Base-by-base conservation (phyloP, 2,329 filamentous ascomycete genomes). In the Alternaria burnsii region DNA sequence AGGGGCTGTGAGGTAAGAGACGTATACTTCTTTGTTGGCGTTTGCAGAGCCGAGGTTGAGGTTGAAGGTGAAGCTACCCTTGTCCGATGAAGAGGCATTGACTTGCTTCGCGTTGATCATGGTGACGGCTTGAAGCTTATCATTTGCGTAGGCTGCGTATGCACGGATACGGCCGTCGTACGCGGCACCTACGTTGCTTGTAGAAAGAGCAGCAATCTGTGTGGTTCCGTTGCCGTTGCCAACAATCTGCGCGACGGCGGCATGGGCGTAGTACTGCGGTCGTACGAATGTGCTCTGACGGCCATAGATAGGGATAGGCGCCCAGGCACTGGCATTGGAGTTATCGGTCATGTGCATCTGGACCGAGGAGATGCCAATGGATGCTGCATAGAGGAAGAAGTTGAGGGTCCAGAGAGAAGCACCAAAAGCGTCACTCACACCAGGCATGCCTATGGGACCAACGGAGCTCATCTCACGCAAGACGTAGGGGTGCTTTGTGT, bases 261-360 rank as follows among this genome's bases (percentile, higher is more conserved):
- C 83, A 62, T 82, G 78, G 58, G 81, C 82, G 62, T 85, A 85
- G 75, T 85, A 85, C 46, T 80, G 74, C 1, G 83, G 82, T 26
- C 83, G 80, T 10, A 85, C 82, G 63, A 79, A 80, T 1, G 81
- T 78, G 1, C 81, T 80, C 26, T 74, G 71, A 5, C 71, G 76
- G 28, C 76, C 80, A 62, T 81, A 77, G 59, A 78, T 72, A 18
- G 72, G 51, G 38, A 81, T 74, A 16, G 83, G 83, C 62, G 82
- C 80, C 83, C 83, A 85, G 2, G 83, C 81, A 56, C 79, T 79
- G 7, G 82, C 81, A 65, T 82, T 82, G 61, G 82, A 84, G 71
- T 84, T 84, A 71, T 84, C 82, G 10, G 83, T 85, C 83, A 85
- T 84, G 76, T 85, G 83, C 77, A 85, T 81, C 62, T 84, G 78